Conservation (phyloP, 352 stramenopile species). For the Phytophthora pini region DNA sequence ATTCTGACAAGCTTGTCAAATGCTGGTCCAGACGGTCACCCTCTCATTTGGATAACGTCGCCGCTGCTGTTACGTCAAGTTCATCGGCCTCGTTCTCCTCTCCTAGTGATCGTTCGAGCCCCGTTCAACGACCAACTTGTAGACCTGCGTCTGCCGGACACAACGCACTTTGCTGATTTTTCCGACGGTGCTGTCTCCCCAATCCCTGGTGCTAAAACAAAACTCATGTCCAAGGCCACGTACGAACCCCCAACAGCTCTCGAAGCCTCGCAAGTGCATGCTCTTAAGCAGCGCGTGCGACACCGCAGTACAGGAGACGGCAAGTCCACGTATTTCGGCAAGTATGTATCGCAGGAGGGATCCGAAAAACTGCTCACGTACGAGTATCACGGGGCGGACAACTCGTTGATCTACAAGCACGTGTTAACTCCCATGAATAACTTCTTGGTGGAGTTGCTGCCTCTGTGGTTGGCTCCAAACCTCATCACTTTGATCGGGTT, state of each 20-base stretch:
- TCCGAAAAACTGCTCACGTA: constrained; percentile 88
- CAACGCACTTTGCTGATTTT: neutral
- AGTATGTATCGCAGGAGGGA: constrained; percentile 87
- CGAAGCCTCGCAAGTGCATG: constrained; percentile 38
- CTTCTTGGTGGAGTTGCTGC: constrained; percentile 74
- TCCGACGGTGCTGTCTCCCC: neutral
- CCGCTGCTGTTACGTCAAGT: neutral
- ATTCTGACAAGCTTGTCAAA: neutral
- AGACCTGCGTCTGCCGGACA: constrained; percentile 11
- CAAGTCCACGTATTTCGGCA: constrained; percentile 90
- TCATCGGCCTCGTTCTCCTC: neutral
- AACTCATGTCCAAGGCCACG: constrained; percentile 22
- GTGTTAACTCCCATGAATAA: constrained; percentile 90
- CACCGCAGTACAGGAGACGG: constrained; percentile 72
- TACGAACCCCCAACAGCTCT: constrained; percentile 16
- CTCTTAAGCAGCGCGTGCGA: constrained; percentile 73
- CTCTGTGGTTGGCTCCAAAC: constrained; percentile 84
- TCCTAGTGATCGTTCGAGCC: neutral
- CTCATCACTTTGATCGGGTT: constrained; percentile 83
- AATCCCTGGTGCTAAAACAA: neutral
- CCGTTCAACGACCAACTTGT: constrained; percentile 7
- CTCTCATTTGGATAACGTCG: constrained; percentile 25
- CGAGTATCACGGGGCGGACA: constrained; percentile 86
- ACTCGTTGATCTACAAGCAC: constrained; percentile 90
- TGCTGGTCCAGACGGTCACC: constrained; percentile 8